Base-by-base conservation (phyloP, 1,284 basidiomycete genomes). In the Polyporus tsugae region DNA sequence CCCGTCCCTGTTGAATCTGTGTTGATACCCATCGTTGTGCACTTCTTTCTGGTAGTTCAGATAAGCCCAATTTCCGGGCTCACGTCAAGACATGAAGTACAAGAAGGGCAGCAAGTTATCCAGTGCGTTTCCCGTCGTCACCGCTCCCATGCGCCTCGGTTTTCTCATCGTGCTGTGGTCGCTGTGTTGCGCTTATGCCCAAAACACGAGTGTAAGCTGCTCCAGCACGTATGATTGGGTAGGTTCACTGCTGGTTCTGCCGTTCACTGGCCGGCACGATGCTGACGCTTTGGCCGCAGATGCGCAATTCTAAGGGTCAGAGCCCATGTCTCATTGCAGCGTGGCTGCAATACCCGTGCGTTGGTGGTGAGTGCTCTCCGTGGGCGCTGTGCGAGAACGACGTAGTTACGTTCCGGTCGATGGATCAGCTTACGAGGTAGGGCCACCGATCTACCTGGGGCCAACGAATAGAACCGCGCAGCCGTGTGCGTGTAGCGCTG, bases 251-350 rank as follows among this genome's bases (percentile, higher is more conserved):
- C n/a, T n/a, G n/a, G n/a, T n/a, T n/a, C n/a, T n/a, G 7, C 5
- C 22, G 4, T 39, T 10, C 58, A 13, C 22, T 39, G 11, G 19
- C 11, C 11, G 6, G 9, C 41, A 25, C 33, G 13, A 59, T 22
- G n/a, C 58, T 59, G 2, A 59, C 9, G 5, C 13, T 13, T n/a
- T 39, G 36, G 19, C 36, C 22, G n/a, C n/a, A 59, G 58, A 59
- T 59, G 58, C 58, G n/a, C 36, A 59, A 59, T 38, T 22, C 38
- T 9, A 39, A 59, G 36, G 38, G n/a, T 13, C 58, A 59, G n/a
- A 59, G 58, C 38, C 58, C 58, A n/a, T 59, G 58, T n/a, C 38
- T 59, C n/a, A 41, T 39, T 4, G 17, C 58, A 3, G 58, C 58
- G 10, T 59, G 58, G 58, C 58, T 59, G 17, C 58, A 59, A 38